These are phyloP conservation scores for Phaeomoniella chlamydospora DNA, from an alignment of 2,329 filamentous ascomycete genomes.

Conservation along the genomic window DNA sequence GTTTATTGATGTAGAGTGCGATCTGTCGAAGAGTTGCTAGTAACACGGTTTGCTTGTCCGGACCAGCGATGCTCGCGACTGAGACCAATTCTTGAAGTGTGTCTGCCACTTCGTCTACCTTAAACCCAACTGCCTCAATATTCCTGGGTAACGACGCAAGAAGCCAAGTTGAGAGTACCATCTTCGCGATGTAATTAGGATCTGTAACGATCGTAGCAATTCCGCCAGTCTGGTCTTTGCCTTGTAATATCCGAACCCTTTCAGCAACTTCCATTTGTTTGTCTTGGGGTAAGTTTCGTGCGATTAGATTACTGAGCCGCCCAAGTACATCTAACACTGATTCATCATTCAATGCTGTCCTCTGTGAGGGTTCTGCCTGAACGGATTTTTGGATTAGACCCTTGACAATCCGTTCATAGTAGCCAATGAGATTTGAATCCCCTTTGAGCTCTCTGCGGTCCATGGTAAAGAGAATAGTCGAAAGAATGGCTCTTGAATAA, in stretches of 20 bases:
- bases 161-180: constrained; percentile 31
- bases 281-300: constrained; percentile 36
- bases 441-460: constrained; percentile 31
- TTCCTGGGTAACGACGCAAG: constrained; percentile 11
- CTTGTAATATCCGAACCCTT: background rate
- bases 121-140: constrained; percentile 6
- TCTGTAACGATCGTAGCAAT: constrained; percentile 22
- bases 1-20: constrained; percentile 23
- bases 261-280: constrained; percentile 36
- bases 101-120: constrained; percentile 5
- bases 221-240: constrained; percentile 30
- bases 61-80: constrained; percentile 7
- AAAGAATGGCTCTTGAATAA: constrained; percentile 45
- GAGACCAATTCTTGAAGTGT: constrained; percentile 13
- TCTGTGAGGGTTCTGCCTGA: constrained; percentile 16
- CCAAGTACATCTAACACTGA: constrained; percentile 45
- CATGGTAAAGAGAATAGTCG: constrained; percentile 48
- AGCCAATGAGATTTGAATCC: constrained; percentile 27
- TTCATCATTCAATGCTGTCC: constrained; percentile 31
- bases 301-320: constrained; percentile 43
- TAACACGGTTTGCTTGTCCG: constrained; percentile 7
- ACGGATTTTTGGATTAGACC: constrained; percentile 24
- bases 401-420: constrained; percentile 37
- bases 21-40: constrained; percentile 11
- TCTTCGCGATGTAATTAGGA: constrained; percentile 20